These are phyloP conservation scores for Canariomyces notabilis DNA, from an alignment of 2,329 filamentous ascomycete genomes.

Conservation along the genomic window DNA sequence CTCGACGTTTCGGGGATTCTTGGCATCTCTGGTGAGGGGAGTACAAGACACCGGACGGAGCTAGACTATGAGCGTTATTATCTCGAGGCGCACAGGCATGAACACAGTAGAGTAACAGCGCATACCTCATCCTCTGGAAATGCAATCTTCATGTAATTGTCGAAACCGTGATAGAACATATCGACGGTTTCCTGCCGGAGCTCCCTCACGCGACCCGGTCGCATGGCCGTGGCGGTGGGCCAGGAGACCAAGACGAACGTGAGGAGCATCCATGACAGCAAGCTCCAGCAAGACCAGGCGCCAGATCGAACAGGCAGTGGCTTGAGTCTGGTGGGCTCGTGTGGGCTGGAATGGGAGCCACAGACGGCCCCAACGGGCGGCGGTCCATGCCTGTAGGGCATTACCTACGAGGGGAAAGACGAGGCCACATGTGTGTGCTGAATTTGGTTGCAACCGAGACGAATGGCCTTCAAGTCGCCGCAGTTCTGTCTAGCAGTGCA, in stretches of 20 bases:
- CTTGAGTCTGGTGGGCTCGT: neutral
- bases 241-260: conserved; percentile 36
- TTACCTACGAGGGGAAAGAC: conserved; percentile 15
- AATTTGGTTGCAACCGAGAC: neutral
- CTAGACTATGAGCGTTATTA: conserved; percentile 36
- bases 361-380: conserved; percentile 19
- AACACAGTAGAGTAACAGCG: neutral
- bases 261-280: conserved; percentile 26
- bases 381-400: conserved; percentile 26
- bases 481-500: neutral
- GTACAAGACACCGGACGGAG: conserved; percentile 79
- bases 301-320: neutral
- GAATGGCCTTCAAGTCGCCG: neutral
- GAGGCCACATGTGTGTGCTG: conserved; percentile 17
- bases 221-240: conserved; percentile 46
- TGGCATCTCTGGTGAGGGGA: conserved; percentile 76
- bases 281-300: neutral
- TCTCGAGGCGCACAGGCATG: neutral
- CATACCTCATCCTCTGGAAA: conserved; percentile 88
- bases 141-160: conserved; percentile 89
- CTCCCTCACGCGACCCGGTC: conserved; percentile 48
- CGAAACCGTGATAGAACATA: conserved; percentile 95
- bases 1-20: conserved; percentile 74
- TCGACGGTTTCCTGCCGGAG: conserved; percentile 59
- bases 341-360: conserved; percentile 13